Base-by-base conservation (phyloP, 495 filamentous ascomycete genomes). In the Lepidopterella palustris region DNA sequence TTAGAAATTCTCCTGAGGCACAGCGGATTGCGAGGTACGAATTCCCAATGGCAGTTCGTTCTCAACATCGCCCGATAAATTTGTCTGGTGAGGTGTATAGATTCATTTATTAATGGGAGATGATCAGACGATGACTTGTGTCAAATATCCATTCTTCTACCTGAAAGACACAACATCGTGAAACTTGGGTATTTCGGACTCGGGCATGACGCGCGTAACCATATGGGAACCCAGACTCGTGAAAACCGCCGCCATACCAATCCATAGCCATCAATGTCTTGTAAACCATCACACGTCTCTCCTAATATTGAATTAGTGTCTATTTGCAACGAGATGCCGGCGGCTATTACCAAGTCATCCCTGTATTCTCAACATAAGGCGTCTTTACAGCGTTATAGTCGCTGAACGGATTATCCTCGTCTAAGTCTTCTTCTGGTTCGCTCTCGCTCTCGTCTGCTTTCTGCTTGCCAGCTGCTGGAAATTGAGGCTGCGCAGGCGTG, bases 341-440 rank as follows among this genome's bases (percentile, higher is more conserved):
- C n/a, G n/a, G n/a, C n/a, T n/a, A n/a, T n/a, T 50, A 76, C 84
- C 83, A 87, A 49, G 72, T 78, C 69, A 79, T 80, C 45, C 79
- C 79, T 10, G 67, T 65, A 28, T 74, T 76, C 71, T 85, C 84
- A 45, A 74, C 66, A 50, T 70, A 76, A 9, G 84, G 81, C 0
- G 83, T 86, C 35, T 77, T 77, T n/a, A 87, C 81, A 4, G 80
- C 87, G 73, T 91, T 89, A 9, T 78, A 77, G 69, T 92, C 87
- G 15, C 85, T 86, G 66, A 92, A 92, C 3, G 88, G 88, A 70
- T 92, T 82, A 64, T 90, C 78, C 60, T 76, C 76, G 23, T 77
- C 68, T 18, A 59, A 45, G 21, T 65, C 63, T 27, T 69, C 54
- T 27, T 60, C 68, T 15, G 59, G 59, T 27, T 70, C 71, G 26